Percentiles rank a stretch among this genome's conserved stretches.
These are phyloP conservation scores for Cutaneotrichosporon arboriforme DNA, from an alignment of 1,284 basidiomycete species.

Conservation along the genomic window DNA sequence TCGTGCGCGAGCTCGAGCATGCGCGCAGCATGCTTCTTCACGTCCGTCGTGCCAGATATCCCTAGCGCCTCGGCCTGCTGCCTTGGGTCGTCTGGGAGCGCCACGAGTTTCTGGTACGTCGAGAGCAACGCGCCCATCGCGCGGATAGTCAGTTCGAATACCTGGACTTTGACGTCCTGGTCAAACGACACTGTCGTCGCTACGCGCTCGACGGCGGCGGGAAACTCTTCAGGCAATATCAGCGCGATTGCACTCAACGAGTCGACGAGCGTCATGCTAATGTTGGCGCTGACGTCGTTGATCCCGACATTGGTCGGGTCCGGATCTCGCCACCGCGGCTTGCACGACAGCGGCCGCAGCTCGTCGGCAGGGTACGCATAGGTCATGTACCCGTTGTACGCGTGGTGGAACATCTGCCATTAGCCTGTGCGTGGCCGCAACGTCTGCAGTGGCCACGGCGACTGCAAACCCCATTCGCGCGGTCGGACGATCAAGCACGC, in stretches of 20 bases:
- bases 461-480: too few species aligned
- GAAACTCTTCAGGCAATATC: slow-evolving; percentile 35
- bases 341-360: slow-evolving; percentile 80
- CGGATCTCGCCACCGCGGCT: slow-evolving; percentile 37
- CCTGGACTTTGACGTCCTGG: slow-evolving; percentile 48
- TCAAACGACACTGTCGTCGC: slow-evolving; percentile 34
- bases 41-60: slow-evolving; percentile 36
- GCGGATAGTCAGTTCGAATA: slow-evolving; percentile 66
- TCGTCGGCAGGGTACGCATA: slow-evolving; percentile 52
- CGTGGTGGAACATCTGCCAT: slow-evolving; percentile 42
- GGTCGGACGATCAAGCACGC: neutral
- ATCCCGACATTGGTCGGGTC: slow-evolving; percentile 33
- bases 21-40: slow-evolving; percentile 70
- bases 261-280: slow-evolving; percentile 44
- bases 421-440: too few species aligned
- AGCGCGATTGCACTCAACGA: slow-evolving; percentile 37
- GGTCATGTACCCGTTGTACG: slow-evolving; percentile 44
- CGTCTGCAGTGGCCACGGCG: neutral
- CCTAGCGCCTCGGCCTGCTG: slow-evolving; percentile 23
- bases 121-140: slow-evolving; percentile 82
- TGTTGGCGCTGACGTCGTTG: slow-evolving; percentile 71
- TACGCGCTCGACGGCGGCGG: slow-evolving; percentile 34
- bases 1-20: slow-evolving; percentile 70
- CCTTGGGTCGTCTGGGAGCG: slow-evolving; percentile 43
- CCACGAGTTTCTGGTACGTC: slow-evolving; percentile 65